Base-by-base conservation (phyloP, 2,329 filamentous ascomycete genomes). In the Fusarium setosum region DNA sequence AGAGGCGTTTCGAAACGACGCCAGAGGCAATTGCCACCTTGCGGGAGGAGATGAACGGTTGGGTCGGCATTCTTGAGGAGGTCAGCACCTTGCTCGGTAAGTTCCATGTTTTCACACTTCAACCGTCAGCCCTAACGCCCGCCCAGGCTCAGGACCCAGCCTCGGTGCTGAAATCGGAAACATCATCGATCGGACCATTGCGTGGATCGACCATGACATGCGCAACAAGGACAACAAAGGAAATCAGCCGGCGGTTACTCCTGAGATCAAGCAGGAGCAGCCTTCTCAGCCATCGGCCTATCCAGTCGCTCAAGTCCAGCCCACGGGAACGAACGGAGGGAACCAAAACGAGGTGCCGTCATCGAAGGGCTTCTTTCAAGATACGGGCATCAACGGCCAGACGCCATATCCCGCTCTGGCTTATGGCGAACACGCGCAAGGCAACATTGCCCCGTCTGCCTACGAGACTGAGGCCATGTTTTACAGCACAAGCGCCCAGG, bases 31-130 rank as follows among this genome's bases (percentile, higher is more conserved):
- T 94, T 52, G 80, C 83, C 15, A 77, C 77, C n/a, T 79, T 95
- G 48, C 85, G 84, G 62, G 77, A 81, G 9, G 90, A 94, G 52
- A 93, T 93, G 90, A 83, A 86, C 29, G 77, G 82, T 20, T 94
- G 92, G 89, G 79, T 92, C 45, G 82, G 83, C 31, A 85, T 94
- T 38, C 84, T 95, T 65, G 84, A 84, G 24, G 89, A 92, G 57
- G 88, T 89, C 45, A 87, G 89, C 18, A 79, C 81, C 35, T 78
- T 92, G n/a, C 77, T 93, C 38, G 90, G 91, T 92, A 81, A 76
- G 84, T 81, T 34, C 54, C 47, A 37, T 12, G 7, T 10, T 23
- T 35, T 29, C 6, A 17, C 23, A 13, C 12, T 26, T 32, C 13
- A 34, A 29, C 9, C 47, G 51, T 34, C 52, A 54, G 40, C 32